A percentile compares a stretch with the other conserved stretches of the same genome.
phyloP scores from a whole-genome alignment of 2,329 filamentous ascomycete genomes.

The Pseudogymnoascus sp. region DNA sequence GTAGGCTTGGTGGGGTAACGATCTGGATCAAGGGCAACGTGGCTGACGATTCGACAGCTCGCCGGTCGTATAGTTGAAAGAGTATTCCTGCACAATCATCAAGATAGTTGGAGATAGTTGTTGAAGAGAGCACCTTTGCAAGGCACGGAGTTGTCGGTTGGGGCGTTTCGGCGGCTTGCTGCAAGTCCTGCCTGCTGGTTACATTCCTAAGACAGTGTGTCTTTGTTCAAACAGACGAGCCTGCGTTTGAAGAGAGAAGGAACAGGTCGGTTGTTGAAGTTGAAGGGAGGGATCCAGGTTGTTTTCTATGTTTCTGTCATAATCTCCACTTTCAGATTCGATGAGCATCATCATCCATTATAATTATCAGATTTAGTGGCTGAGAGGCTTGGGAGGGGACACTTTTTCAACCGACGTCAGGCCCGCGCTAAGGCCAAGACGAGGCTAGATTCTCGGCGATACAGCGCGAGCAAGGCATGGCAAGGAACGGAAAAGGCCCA shows the following conservation, averaged over 20 bases:
- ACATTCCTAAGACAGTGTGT: conserved; percentile 7
- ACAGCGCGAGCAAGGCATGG: conserved; percentile 1
- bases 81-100: neutral
- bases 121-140: neutral
- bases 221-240: neutral
- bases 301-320: conserved; percentile 4
- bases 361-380: conserved; percentile 9
- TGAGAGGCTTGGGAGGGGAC: conserved; percentile 6
- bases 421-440: conserved; percentile 6
- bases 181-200: conserved; percentile 3
- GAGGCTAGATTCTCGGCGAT: neutral
- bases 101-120: neutral
- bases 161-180: neutral
- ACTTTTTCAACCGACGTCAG: conserved; percentile 9
- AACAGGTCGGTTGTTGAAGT: neutral
- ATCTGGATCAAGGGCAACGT: neutral
- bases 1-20: neutral
- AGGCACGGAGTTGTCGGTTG: neutral
- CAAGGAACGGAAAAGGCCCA: conserved; percentile 6
- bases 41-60: neutral
- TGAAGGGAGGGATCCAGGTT: neutral
- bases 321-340: conserved; percentile 7
- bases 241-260: neutral
- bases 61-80: neutral
- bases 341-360: conserved; percentile 9